Evolutionary conservation across 2,329 filamentous ascomycete species (phyloP), one percentile per base, ranked within the genome.

Genomic region (Scedosporium boydii): DNA sequence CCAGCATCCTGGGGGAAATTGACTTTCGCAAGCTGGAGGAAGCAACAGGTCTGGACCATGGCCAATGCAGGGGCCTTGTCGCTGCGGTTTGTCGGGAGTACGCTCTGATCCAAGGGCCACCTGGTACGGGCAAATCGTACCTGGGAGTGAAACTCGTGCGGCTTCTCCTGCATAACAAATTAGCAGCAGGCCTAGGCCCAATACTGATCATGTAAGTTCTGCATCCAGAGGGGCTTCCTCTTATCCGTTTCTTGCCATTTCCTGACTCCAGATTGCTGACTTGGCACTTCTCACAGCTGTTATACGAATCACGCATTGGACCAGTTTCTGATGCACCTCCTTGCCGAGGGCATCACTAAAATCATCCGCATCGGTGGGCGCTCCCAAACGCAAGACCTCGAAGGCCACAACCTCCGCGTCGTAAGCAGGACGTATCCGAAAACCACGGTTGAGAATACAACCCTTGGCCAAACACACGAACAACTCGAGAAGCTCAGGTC

Each of bases 111-210:
- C 88, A 91, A 74, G 88, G 89, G 0, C 89, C 89, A 1, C 89
- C 89, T 66, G 86, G 87, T 0, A 92, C 88, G 0, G 89, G 89
- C 0, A 93, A 93, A 66, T 90, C 87, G 0, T 90, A 90, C 65
- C 81, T 90, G 3, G 89, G 89, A 0, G 84, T 87, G 0, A 73
- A 88, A 1, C 75, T 87, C 0, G 80, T 83, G 0, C 85, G 86
- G 60, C 71, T 77, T 0, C 68, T 92, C 0, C 72, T 85, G 21
- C 68, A 68, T 4, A 77, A 78, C 62, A 76, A 75, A 59, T n/a
- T 53, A 0, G 63, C 66, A 6, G 74, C 76, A 0, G 46, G 70
- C 0, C 66, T 84, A 0, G 80, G 81, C 0, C 81, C 81, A 0
- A 78, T 84, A 3, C 5, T 70, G 1, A 51, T 69, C 7, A 72